Conservation (phyloP, 768 basidiomycete species). For the Suillus subalutaceus region DNA sequence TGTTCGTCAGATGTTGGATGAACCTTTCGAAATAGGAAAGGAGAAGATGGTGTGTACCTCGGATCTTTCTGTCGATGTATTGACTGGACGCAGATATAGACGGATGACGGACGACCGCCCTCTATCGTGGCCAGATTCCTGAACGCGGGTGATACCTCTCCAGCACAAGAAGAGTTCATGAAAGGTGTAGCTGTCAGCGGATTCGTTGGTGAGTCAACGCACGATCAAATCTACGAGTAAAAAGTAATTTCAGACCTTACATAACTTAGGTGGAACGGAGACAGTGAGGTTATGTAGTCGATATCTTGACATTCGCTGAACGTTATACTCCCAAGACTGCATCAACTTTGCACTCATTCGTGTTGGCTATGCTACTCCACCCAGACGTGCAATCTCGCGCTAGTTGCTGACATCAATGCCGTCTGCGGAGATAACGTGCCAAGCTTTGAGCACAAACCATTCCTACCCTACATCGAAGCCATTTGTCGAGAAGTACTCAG, state of each 20-base stretch:
- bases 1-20: conserved; percentile 12
- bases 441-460: conserved; percentile 25
- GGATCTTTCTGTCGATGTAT: too few species aligned
- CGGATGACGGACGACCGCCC: background rate
- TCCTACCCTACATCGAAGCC: conserved; percentile 30
- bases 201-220: conserved; percentile 5
- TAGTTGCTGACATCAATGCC: conserved; percentile 29
- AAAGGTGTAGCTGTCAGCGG: conserved; percentile 7
- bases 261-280: conserved; percentile 23
- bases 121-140: conserved; percentile 1
- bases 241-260: background rate
- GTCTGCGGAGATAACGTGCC: conserved; percentile 28
- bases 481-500: conserved; percentile 28
- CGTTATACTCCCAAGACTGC: conserved; percentile 16
- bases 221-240: background rate
- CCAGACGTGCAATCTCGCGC: conserved; percentile 29
- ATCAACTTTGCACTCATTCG: conserved; percentile 20
- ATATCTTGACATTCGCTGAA: background rate
- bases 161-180: conserved; percentile 6
- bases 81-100: background rate
- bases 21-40: conserved; percentile 29
- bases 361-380: conserved; percentile 29
- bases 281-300: conserved; percentile 20
- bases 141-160: background rate
- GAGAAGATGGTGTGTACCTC: conserved; percentile 24